Conservation (phyloP, 495 filamentous ascomycete species). For the Astrothelium macrocarpum region DNA sequence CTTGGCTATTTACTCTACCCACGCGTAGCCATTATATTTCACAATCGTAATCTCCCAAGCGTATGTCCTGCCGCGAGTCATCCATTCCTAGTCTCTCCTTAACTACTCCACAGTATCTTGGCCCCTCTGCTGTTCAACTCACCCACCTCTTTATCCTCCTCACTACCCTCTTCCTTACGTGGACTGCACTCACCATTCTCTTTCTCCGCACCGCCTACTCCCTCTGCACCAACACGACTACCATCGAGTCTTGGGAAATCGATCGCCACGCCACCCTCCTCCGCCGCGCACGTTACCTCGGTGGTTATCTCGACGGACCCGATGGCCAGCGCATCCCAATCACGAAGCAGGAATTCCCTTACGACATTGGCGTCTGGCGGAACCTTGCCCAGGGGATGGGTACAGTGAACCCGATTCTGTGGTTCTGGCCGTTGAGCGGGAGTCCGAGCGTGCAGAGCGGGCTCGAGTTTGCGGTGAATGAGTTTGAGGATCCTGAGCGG, state of each 20-base stretch:
- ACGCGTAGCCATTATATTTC: constrained; percentile 56
- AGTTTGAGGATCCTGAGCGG: constrained; percentile 57
- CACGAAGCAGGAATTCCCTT: constrained; percentile 71
- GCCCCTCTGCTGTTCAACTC: constrained; percentile 56
- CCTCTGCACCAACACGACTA: constrained; percentile 56
- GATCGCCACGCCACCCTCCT: constrained; percentile 74
- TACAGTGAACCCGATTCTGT: constrained; percentile 41
- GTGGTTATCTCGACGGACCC: constrained; percentile 52
- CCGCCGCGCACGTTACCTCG: constrained; percentile 45
- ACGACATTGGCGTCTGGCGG: constrained; percentile 78
- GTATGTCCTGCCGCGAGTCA: constrained; percentile 31
- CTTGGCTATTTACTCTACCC: constrained; percentile 50
- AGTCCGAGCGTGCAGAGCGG: constrained; percentile 48
- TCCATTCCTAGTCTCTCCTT: background rate
- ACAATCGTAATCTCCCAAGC: constrained; percentile 55
- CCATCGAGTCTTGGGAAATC: constrained; percentile 90
- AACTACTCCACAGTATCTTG: constrained; percentile 51
- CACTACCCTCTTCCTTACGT: constrained; percentile 49
- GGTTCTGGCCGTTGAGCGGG: constrained; percentile 55
- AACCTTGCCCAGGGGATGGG: constrained; percentile 75
- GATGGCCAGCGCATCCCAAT: constrained; percentile 48
- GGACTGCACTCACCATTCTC: constrained; percentile 58
- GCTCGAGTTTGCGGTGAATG: constrained; percentile 71
- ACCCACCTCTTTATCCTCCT: constrained; percentile 56
- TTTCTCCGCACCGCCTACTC: constrained; percentile 51